Conservation (phyloP, 371 early-diverging fungal genomes). For the Apophysomyces trapeziformis region DNA sequence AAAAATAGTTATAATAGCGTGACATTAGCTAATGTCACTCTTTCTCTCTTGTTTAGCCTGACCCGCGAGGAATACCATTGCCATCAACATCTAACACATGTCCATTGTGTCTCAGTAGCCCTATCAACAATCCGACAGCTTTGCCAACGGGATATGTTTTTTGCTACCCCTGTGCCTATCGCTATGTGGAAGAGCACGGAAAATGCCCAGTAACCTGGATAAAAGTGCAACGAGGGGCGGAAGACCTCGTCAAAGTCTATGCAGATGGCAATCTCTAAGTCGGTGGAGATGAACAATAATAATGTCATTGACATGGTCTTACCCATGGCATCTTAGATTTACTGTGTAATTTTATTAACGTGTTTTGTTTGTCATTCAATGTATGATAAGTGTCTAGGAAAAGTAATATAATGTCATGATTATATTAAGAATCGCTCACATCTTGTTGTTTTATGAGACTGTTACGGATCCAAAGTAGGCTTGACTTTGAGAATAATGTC, state of each 20-base stretch:
- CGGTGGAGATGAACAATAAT: background rate
- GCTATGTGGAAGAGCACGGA: slow-evolving; percentile 65
- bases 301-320: background rate
- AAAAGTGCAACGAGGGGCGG: slow-evolving; percentile 37
- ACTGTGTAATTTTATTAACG: no score
- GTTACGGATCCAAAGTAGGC: no score
- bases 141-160: slow-evolving; percentile 83
- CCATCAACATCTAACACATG: slow-evolving; percentile 77
- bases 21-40: background rate
- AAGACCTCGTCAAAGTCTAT: slow-evolving; percentile 65
- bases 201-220: slow-evolving; percentile 78
- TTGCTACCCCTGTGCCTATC: slow-evolving; percentile 82
- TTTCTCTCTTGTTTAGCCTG: slow-evolving; percentile 51
- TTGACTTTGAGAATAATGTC: no score
- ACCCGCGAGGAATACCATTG: slow-evolving; percentile 75
- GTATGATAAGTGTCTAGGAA: no score
- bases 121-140: slow-evolving; percentile 85
- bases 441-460: no score
- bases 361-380: no score
- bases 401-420: no score
- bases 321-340: background rate
- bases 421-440: no score
- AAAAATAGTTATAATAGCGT: slow-evolving; percentile 5
- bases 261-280: slow-evolving; percentile 41
- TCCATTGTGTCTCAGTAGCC: slow-evolving; percentile 71